Base-by-base conservation (phyloP, 495 filamentous ascomycete genomes). In the Penicillium steckii region DNA sequence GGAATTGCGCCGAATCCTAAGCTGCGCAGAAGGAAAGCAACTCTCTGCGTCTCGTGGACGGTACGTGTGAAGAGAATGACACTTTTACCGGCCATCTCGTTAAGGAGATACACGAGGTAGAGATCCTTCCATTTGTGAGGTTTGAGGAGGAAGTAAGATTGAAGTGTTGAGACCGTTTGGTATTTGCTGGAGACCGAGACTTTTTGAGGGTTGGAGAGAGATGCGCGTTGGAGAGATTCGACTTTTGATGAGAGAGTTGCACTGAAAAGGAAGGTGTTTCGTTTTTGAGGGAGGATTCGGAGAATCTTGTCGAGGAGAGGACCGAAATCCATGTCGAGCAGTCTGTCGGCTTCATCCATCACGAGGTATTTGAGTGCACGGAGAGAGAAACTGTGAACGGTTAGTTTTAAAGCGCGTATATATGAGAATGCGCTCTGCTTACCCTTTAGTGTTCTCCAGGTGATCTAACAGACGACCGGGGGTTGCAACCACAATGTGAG, bases 291-390 rank as follows among this genome's bases (percentile, higher is more conserved):
- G 5, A 97, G 77, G 24, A 95, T 87, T 68, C 91, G 91, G 26
- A 97, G 80, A 46, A 97, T 88, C 66, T 96, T 96, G 64, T 96
- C 91, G 9, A 97, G 78, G 19, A 94, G 84, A 3, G 90, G 89
- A 0, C 91, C 94, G 64, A 97, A 97, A 69, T 97, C 93, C 68
- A 96, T 84, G 63, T 97, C 94, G 0, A 98, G 80, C 0, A 98
- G 78, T 29, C 90, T 79, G 64, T 98, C 93, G 23, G 93, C 94
- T 70, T 98, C 94, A 58, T 97, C 94, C 82, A 97, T 90, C 29
- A 95, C 91, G 1, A 97, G 80, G 59, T 92, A 95, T 60, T 90
- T 90, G 3, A 97, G 72, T 13, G 72, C 73, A 5, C 84, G 81
- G 30, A 97, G 71, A 7, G 85, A 89, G 69, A 98, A 98, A 15